Base-by-base conservation (phyloP, 1,284 basidiomycete genomes). In the Ganoderma meredithae region DNA sequence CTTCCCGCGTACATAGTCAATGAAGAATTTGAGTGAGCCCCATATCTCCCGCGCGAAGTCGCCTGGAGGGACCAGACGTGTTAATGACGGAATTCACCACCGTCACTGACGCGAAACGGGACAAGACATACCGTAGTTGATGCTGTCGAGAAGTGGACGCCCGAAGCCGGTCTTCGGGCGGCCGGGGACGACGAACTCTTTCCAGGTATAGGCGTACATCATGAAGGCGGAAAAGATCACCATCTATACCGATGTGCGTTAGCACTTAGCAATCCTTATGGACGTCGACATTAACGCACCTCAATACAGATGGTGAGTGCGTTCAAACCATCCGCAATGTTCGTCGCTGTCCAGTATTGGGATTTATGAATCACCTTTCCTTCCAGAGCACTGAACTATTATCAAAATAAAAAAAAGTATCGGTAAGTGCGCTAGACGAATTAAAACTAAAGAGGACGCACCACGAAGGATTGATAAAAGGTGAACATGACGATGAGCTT, bases 401-500 rank as follows among this genome's bases (percentile, higher is more conserved):
- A 7, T 43, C 0, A 17, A 0, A 15, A 19, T 33, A 19, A 27
- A 66, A 19, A 27, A 66, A 19, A 52, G 4, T 41, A 40, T 39
- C 33, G 49, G 33, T 27, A 31, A 55, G 36, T 3, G 60, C 13
- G 68, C 33, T 52, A 2, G 55, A 31, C 22, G 61, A 39, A 22
- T 41, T 19, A 19, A 12, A 49, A 25, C 44, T 22, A 31, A 33
- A 33, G 58, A 39, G 13, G 44, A 81, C 90, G 67, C 74, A 93
- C 91, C 47, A 94, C 80, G 71, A 94, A 91, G 0, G 84, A 81
- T 72, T 94, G 92, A 77, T 94, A 95, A 77, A 93, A 94, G 0
- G 93, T 94, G 76, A 92, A 90, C 87, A 96, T 91, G 62, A 96
- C 92, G 67, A 95, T 94, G 41, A 95, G 80, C 80, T 96, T 96